Base-by-base conservation (phyloP, 2,329 filamentous ascomycete genomes). In the Pseudogymnoascus sp. region DNA sequence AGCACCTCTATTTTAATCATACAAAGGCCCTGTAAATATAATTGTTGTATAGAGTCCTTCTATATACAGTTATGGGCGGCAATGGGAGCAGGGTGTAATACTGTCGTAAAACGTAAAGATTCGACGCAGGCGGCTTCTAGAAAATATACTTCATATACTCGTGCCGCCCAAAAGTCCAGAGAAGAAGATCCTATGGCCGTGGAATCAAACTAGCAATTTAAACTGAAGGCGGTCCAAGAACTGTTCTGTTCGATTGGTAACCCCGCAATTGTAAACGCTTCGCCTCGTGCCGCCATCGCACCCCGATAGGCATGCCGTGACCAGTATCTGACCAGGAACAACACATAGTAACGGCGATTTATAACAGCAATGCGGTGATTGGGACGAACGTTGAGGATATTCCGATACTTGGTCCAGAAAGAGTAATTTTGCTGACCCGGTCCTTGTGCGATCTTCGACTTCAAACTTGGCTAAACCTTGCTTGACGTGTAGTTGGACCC, bases 311-410 rank as follows among this genome's bases (percentile, higher is more conserved):
- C 16, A 19, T 57, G 51, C 51, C 10, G 28, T 57, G 28, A 13
- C 34, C 51, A 34, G 28, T 57, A 34, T 57, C 28, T 34, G 8
- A 19, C 13, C 23, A 34, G 28, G 28, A 57, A 25, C 51, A 57
- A 21, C 51, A 21, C 28, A 21, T 21, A 57, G 16, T 57, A 57
- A 34, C 51, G 28, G 28, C 51, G 28, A 57, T 57, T 57, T 57
- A 57, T 57, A 57, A 57, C 51, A 57, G 51, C 51, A 57, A 57
- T 34, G 10, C 51, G 28, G 25, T 57, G 51, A 57, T 57, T 57
- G 51, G 28, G 28, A 57, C 51, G 28, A 57, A 57, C 51, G n/a
- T 57, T 57, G 51, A 57, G 25, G 51, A 34, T 57, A 57, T 57
- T 57, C 51, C 51, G 11, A 21, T 34, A 57, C 6, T 57, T 57